A percentile compares a stretch with the other conserved stretches of the same genome.
These are phyloP conservation scores for Leishmania tarentolae DNA, from an alignment of 208 protist species.

Conservation along the genomic window DNA sequence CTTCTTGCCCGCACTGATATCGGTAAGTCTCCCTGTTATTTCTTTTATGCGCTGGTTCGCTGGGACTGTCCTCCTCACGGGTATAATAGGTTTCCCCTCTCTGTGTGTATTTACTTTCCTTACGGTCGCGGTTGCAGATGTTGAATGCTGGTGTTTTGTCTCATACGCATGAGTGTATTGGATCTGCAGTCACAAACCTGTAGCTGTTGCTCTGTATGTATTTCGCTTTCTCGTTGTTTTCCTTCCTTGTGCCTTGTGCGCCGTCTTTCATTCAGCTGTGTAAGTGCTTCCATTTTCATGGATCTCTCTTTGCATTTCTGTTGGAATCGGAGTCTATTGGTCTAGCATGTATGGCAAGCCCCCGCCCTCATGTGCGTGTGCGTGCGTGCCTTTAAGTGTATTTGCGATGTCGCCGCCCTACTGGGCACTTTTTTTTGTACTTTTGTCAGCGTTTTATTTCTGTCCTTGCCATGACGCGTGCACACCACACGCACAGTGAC, in stretches of 20 bases:
- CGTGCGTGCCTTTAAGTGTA: background rate
- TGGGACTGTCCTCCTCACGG: background rate
- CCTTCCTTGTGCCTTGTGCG: background rate
- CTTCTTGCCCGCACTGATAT: background rate
- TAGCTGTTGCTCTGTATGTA: background rate
- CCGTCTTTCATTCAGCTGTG: constrained; percentile 5
- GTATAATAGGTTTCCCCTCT: background rate
- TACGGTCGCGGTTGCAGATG: background rate
- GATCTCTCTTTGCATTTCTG: background rate
- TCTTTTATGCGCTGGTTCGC: background rate
- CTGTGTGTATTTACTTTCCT: background rate
- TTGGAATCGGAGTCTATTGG: background rate
- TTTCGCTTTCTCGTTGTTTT: background rate
- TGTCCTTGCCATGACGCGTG: background rate
- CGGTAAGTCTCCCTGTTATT: background rate
- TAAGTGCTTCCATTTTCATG: background rate
- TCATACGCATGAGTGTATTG: no score
- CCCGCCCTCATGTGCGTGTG: constrained; percentile 1
- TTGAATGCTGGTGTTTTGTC: no score
- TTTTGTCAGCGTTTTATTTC: background rate
- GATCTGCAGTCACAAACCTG: background rate
- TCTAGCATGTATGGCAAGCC: background rate
- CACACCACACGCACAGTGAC: no score
- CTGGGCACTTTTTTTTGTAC: background rate
- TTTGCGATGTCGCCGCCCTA: background rate